Evolutionary conservation across 1,139 yeast species (phyloP).

Genomic region (Taphrina deformans): DNA sequence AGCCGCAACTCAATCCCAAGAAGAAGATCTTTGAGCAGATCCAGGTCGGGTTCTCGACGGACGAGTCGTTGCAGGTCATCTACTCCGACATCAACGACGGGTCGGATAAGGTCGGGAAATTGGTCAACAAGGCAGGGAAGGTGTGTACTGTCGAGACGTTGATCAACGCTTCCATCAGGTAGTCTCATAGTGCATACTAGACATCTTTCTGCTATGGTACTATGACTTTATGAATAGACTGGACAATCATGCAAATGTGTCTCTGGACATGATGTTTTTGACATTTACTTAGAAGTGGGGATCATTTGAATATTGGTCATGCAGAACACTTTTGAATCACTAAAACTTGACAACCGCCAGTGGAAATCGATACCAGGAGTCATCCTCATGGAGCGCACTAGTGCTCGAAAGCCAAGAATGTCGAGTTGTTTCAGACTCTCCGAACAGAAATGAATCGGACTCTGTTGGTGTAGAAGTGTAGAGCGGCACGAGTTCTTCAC

Average conservation of each 20-base stretch:
- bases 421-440: background rate
- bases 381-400: background rate
- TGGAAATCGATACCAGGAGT: background rate
- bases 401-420: background rate
- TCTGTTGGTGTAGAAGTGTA: background rate
- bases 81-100: constrained; percentile 13
- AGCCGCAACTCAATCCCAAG: constrained; percentile 92
- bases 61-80: constrained; percentile 44
- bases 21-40: constrained; percentile 96
- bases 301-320: no score
- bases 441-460: background rate
- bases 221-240: no score
- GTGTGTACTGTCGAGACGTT: constrained; percentile 20
- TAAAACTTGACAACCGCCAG: background rate
- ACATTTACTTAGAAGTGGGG: no score
- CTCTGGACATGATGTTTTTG: no score
- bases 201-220: no score
- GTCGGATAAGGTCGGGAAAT: constrained; percentile 1
- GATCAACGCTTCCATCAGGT: constrained; percentile 21
- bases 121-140: constrained; percentile 6
- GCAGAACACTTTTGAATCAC: no score
- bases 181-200: background rate
- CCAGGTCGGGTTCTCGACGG: constrained; percentile 79
- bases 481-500: background rate
- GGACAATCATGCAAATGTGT: no score